Evolutionary conservation across 2,329 filamentous ascomycete genomes (phyloP).

Genomic region (Phoma sp.): DNA sequence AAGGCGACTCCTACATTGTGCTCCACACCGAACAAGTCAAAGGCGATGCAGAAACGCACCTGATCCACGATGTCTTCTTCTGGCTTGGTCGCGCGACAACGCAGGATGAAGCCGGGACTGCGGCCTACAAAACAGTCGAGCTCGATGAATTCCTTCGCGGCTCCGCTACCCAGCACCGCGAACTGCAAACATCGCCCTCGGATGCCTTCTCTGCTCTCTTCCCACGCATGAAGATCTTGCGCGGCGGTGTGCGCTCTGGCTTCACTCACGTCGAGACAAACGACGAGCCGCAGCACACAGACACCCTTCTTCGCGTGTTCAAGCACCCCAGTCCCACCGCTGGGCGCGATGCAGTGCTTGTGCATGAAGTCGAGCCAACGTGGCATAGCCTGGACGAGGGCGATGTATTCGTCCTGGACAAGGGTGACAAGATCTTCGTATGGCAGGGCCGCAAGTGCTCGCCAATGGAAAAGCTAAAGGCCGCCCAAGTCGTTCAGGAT

Average conservation of each 20-base stretch:
- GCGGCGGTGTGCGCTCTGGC: slow-evolving; percentile 67
- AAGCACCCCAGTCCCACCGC: slow-evolving; percentile 58
- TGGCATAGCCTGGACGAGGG: slow-evolving; percentile 68
- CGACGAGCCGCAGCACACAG: slow-evolving; percentile 53
- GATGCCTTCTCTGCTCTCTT: slow-evolving; percentile 67
- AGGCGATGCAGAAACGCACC: slow-evolving; percentile 20
- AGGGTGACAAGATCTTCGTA: slow-evolving; percentile 69
- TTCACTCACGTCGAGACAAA: slow-evolving; percentile 66
- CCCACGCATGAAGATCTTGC: slow-evolving; percentile 64
- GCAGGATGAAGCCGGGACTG: slow-evolving; percentile 72
- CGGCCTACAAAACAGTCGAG: slow-evolving; percentile 74
- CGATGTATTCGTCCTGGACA: slow-evolving; percentile 71
- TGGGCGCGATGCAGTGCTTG: slow-evolving; percentile 59
- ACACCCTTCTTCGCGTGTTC: slow-evolving; percentile 67
- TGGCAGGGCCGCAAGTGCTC: slow-evolving; percentile 72
- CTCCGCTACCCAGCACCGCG: slow-evolving; percentile 68
- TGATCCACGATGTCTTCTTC: slow-evolving; percentile 70
- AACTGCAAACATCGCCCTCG: slow-evolving; percentile 65
- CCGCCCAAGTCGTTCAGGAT: slow-evolving; percentile 70
- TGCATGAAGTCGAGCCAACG: slow-evolving; percentile 68
- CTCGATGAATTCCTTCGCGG: slow-evolving; percentile 71
- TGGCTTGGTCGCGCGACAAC: slow-evolving; percentile 71
- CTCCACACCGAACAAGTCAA: slow-evolving; percentile 65
- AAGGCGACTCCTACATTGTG: slow-evolving; percentile 73
- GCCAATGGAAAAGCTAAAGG: slow-evolving; percentile 73